Evolutionary conservation across 192 early-diverging fungal species (phyloP).

Genomic region (Coemansia sp.): DNA sequence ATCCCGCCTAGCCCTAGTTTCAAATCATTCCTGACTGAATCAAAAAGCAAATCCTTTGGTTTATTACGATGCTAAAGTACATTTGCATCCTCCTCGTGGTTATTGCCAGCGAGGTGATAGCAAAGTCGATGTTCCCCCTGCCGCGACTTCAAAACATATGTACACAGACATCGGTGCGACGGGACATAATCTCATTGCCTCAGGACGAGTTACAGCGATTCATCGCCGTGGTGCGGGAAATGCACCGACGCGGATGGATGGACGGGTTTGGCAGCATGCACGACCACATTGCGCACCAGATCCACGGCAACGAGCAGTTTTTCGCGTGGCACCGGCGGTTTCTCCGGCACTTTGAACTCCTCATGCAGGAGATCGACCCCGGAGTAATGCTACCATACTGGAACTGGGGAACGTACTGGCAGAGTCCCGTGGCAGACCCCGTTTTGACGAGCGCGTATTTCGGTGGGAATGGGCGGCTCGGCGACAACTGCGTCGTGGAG

Average conservation of each 20-base stretch:
- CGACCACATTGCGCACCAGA: conserved; percentile 51
- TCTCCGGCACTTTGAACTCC: conserved; percentile 53
- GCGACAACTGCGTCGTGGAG: conserved; percentile 55
- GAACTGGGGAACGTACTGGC: conserved; percentile 62
- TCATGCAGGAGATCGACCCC: conserved; percentile 55
- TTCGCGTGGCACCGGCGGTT: conserved; percentile 58
- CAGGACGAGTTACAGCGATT: conserved; percentile 39
- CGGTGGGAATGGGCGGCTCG: conserved; percentile 46
- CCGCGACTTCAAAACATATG: conserved; percentile 36
- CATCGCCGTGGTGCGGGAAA: conserved; percentile 37
- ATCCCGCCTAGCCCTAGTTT: background rate
- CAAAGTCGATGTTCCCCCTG: conserved; percentile 42
- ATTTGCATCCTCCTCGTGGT: conserved; percentile 32
- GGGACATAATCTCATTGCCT: conserved; percentile 35
- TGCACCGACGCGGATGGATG: conserved; percentile 57
- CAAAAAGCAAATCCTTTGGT: background rate
- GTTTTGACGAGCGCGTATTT: conserved; percentile 32
- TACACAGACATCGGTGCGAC: conserved; percentile 29
- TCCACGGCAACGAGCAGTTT: conserved; percentile 56
- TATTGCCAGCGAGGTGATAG: conserved; percentile 20
- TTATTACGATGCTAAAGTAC: conserved; percentile 29
- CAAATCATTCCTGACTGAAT: too few relatives aligned
- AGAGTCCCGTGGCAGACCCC: conserved; percentile 48
- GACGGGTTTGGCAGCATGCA: conserved; percentile 56
- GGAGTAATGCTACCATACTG: conserved; percentile 61